A percentile compares a stretch with the other conserved stretches of the same genome.
Conservation (phyloP, 768 basidiomycete genomes). For the Lactarius hatsudake region DNA sequence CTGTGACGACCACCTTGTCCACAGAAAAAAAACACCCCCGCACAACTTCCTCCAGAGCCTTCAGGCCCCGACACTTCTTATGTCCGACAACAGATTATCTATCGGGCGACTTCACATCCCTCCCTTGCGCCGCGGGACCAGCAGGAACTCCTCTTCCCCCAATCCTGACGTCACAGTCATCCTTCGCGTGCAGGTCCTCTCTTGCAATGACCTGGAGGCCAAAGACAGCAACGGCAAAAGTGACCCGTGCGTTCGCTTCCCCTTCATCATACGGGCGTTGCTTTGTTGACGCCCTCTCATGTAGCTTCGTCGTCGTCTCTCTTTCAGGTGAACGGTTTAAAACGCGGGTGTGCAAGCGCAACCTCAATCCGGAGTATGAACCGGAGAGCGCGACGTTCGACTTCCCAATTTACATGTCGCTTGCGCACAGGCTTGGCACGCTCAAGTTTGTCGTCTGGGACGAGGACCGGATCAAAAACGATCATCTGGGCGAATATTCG, state of each 20-base stretch:
- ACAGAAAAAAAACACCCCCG: too few relatives aligned
- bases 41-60: too few relatives aligned
- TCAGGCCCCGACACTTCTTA: too few relatives aligned
- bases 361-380: neutral
- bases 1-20: too few relatives aligned
- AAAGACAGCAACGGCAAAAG: neutral
- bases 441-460: neutral
- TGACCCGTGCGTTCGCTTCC: neutral
- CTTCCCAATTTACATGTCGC: neutral
- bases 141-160: too few relatives aligned
- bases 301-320: neutral
- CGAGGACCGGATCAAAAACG: neutral
- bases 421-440: neutral
- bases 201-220: too few relatives aligned
- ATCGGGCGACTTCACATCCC: too few relatives aligned
- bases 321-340: neutral
- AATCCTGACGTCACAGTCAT: too few relatives aligned
- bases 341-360: slow-evolving; percentile 47
- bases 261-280: neutral
- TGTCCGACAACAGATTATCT: too few relatives aligned
- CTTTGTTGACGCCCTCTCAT: neutral
- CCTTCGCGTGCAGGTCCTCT: too few relatives aligned
- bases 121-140: too few relatives aligned
- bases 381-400: neutral
- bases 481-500: neutral